Percentiles rank a stretch among this genome's conserved stretches.
These are phyloP conservation scores for Colletotrichum gigasporum DNA, from an alignment of 2,329 filamentous ascomycete genomes.

Conservation along the genomic window DNA sequence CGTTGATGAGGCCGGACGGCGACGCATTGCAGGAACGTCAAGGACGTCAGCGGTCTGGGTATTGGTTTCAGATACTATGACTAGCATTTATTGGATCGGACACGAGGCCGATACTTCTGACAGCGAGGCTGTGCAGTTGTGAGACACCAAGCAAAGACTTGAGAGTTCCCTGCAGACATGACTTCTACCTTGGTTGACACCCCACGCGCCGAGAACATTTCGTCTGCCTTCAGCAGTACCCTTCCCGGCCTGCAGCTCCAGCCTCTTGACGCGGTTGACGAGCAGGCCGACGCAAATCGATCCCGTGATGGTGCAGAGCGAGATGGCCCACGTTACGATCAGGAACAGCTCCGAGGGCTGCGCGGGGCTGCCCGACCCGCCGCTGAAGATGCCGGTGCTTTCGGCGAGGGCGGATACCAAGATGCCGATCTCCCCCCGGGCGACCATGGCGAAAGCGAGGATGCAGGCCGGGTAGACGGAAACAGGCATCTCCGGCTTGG, in stretches of 20 bases:
- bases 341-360: slow-evolving; percentile 54
- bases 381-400: slow-evolving; percentile 53
- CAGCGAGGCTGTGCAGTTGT: not conserved
- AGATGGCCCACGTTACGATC: slow-evolving; percentile 64
- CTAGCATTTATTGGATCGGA: not conserved
- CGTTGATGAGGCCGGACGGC: not conserved
- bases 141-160: not conserved
- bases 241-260: slow-evolving; percentile 31
- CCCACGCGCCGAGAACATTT: slow-evolving; percentile 30
- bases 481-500: slow-evolving; percentile 54
- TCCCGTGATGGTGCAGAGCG: slow-evolving; percentile 63
- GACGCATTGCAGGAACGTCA: not conserved
- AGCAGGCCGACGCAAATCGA: slow-evolving; percentile 59
- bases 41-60: not conserved
- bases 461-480: slow-evolving; percentile 76
- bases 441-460: slow-evolving; percentile 74
- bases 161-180: not conserved
- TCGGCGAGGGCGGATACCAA: slow-evolving; percentile 77
- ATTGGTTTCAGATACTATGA: slow-evolving; percentile 3
- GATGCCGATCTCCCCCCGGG: slow-evolving; percentile 83
- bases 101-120: not conserved
- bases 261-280: slow-evolving; percentile 50
- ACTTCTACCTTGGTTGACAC: slow-evolving; percentile 3
- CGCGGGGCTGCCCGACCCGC: slow-evolving; percentile 32
- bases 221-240: not conserved